A percentile compares a stretch with the other conserved stretches of the same genome.
phyloP scores from a whole-genome alignment of 2,329 filamentous ascomycete species.

The Ceratocystiopsis brevicomis region DNA sequence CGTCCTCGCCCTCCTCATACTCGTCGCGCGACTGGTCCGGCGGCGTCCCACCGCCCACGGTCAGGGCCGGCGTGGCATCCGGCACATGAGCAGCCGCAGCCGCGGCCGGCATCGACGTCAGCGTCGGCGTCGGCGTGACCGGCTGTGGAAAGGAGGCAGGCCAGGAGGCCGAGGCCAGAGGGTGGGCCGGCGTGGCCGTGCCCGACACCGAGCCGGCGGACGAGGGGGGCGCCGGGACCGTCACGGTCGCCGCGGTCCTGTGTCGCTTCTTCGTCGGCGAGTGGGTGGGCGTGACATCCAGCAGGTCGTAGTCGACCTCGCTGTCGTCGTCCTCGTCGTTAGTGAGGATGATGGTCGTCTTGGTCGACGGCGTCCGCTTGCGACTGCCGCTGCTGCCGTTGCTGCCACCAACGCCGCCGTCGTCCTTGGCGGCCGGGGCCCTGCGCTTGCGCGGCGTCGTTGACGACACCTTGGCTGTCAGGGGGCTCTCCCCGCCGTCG shows the following conservation, averaged over 20 bases:
- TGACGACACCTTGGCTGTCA: conserved; percentile 11
- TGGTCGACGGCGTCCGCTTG: background rate
- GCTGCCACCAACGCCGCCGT: background rate
- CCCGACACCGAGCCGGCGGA: background rate
- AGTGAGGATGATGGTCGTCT: conserved; percentile 1
- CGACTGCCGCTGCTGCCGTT: background rate
- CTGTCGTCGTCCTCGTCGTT: conserved; percentile 11
- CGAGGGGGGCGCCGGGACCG: background rate
- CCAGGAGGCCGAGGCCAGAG: background rate
- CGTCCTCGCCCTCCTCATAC: conserved; percentile 9
- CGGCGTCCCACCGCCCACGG: conserved; percentile 4
- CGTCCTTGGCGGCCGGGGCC: background rate
- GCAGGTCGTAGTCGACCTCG: conserved; percentile 14
- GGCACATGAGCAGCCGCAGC: too few species aligned
- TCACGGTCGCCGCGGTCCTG: background rate
- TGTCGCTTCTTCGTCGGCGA: conserved; percentile 5
- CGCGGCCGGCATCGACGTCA: background rate
- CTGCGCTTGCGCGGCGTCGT: conserved; percentile 5
- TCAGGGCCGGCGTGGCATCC: conserved; percentile 5
- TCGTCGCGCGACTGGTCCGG: conserved; percentile 8
- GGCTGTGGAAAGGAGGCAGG: background rate
- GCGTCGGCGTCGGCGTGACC: conserved; percentile 2
- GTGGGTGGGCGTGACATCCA: conserved; percentile 11
- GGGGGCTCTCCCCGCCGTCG: conserved; percentile 26
- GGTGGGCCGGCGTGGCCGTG: background rate